Evolutionary conservation across 768 basidiomycete genomes (phyloP), one percentile per base, ranked within the genome.

Genomic region (Tephrocybe rancida): DNA sequence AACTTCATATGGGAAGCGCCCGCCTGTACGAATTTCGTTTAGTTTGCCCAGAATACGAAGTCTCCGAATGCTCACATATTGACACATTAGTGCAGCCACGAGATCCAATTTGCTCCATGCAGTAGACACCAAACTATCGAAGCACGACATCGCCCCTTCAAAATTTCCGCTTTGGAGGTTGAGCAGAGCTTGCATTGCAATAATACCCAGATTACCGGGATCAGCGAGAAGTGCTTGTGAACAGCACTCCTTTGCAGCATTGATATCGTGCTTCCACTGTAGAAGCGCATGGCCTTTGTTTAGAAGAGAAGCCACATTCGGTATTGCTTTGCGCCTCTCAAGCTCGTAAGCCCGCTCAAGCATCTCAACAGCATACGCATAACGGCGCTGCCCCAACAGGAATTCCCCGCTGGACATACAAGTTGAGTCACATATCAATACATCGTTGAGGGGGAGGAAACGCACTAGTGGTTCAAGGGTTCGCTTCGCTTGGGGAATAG

Each of bases 251-350:
- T 95, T 94, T 1, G 94, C 95, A 0, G 81, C 83, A 5, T 74
- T 77, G 54, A 92, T 80, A 64, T 98, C 93, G 64, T 95, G 89
- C 68, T 92, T 90, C 90, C 90, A 94, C 73, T 98, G 96, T 80
- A 87, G 98, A 44, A 98, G 66, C 0, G 94, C 90, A 21, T 98
- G 87, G n/a, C 95, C 95, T 67, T 96, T 97, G 86, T 99, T 99
- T 45, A 98, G 92, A 41, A 96, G 76, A 0, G 96, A 90, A 4
- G 98, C 80, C 21, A 97, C 95, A 68, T 98, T 98, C 44, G 86
- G 64, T 65, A 82, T 63, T 56, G 75, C 59, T 89, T 86, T 89
- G 32, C 72, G 61, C 63, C 86, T 86, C 72, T 97, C 96, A 16
- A 96, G 77, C 64, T 95, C 90, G 54, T 95, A 85, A 2, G 95